Evolutionary conservation across 1,284 basidiomycete genomes (phyloP), one percentile per base, ranked within the genome.

Genomic region (Sutorius eximius): DNA sequence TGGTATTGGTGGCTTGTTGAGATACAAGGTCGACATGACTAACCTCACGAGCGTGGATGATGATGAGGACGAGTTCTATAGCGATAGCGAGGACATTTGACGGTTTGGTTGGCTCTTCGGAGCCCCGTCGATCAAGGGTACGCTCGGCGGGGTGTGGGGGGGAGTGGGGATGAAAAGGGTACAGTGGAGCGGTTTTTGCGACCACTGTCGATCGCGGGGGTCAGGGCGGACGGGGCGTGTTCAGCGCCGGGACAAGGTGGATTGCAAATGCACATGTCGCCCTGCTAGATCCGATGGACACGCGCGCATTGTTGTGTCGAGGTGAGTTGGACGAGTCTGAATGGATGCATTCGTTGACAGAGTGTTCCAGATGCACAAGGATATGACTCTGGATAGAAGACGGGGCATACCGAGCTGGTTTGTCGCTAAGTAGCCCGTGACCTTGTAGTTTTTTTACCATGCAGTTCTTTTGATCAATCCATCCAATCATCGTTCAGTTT

Each of bases 11-110:
- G 96, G 96, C 33, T 79, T 98, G 56, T 78, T 98, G 59, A 85
- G 95, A 55, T 98, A 97, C 85, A 96, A 97, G 78, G 93, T 97
- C 62, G 93, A 95, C 75, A 93, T 98, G 74, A 82, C 82, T 60
- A 90, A 89, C 71, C 78, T 95, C 45, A 77, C 74, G 83, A 91
- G 77, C 55, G 80, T 89, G 56, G 89, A 92, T 73, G 89, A 91
- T 72, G 67, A 69, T 0, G 65, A 70, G 29, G 65, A 70, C 47
- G 65, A 67, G 47, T 92, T 91, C 75, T 86, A 82, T 72, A 87
- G 85, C 56, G 89, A 90, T 60, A 85, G 89, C 60, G 89, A 91
- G 58, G 87, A 79, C 66, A 81, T 92, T 77, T 92, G 89, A 92
- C 89, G 82, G 77, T 86, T 76, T 77, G 85, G 88, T 78, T 66